Evolutionary conservation across 805 yeast species (phyloP), one percentile per base, ranked within the genome.

Genomic region (Yarrowia sp.): DNA sequence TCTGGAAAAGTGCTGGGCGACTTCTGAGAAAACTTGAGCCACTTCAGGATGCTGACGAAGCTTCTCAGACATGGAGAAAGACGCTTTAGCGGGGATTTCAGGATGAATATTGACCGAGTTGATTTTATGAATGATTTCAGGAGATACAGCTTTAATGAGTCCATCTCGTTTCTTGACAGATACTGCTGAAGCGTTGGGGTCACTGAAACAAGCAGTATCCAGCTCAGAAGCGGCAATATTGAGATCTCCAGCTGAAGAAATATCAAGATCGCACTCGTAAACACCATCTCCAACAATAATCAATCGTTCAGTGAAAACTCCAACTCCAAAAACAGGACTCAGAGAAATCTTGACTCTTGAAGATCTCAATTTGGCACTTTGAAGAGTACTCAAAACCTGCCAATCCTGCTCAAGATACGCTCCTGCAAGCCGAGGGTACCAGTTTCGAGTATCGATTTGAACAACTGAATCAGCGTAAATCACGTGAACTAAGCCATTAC

Each of bases 1-100:
- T 11, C 63, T 63, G 35, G 74, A 67, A 33, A 67, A 68, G 32
- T 66, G 44, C 31, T 64, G 68, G 1, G 73, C 67, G 0, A 73
- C 47, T 32, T 65, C 69, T 67, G 22, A 74, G 68, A 47, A 66
- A 70, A 17, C 65, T 68, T 39, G 74, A 50, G 5, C 70, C 50
- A 28, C 66, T 3, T 51, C 70, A n/a, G 70, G 66, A n/a, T 69
- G 68, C 28, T 73, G 72, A 7, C 55, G 66, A 14, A 73, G 62
- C 22, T 64, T 65, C 28, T 69, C 72, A 0, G 70, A 57, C 35
- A 66, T 18, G 6, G 70, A 57, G 36, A 71, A 39, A 2, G 66
- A 66, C 1, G 58, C 14, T 1, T 39, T 10, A 35, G 43, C 15
- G 5, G 50, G 65, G 1, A 31, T 4, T 1, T 28, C 31, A 3